Evolutionary conservation across 2,329 filamentous ascomycete species (phyloP).

Genomic region (Sarocladiaceae sp.): DNA sequence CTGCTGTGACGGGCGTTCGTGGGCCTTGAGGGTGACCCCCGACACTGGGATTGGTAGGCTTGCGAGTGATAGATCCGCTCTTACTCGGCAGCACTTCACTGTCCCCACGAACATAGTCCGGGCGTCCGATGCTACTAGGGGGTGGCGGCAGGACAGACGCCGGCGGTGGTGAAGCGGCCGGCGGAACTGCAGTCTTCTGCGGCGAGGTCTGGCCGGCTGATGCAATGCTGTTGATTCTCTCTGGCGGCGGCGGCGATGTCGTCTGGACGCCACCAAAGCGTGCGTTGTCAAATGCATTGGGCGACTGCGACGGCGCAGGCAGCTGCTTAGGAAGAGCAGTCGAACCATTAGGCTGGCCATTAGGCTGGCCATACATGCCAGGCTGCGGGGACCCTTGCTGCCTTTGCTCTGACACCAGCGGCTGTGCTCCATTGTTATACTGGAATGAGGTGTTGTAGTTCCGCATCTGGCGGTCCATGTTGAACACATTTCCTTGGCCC

Average conservation of each 20-base stretch:
- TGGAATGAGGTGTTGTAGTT: constrained; percentile 20
- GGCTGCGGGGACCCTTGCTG: neutral
- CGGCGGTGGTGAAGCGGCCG: neutral
- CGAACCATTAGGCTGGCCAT: neutral
- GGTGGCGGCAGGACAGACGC: neutral
- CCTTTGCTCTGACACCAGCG: constrained; percentile 14
- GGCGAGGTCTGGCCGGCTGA: neutral
- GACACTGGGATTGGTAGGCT: neutral
- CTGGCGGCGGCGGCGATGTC: neutral
- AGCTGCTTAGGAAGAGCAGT: constrained; percentile 9
- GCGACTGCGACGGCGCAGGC: neutral
- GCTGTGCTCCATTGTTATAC: constrained; percentile 20
- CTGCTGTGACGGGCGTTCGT: neutral
- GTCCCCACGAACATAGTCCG: neutral
- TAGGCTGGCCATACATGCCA: neutral
- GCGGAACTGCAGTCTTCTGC: neutral
- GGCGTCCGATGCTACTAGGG: neutral
- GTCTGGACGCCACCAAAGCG: neutral
- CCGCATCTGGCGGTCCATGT: constrained; percentile 2
- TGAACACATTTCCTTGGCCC: constrained; percentile 24
- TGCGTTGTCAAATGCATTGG: neutral
- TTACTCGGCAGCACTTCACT: constrained; percentile 1
- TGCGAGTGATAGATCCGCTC: neutral
- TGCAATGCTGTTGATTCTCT: neutral
- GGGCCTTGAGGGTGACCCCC: neutral